These are phyloP conservation scores for Ananas comosus DNA, from an alignment of 176 grass and related monocot genomes.

Conservation along the genomic window DNA sequence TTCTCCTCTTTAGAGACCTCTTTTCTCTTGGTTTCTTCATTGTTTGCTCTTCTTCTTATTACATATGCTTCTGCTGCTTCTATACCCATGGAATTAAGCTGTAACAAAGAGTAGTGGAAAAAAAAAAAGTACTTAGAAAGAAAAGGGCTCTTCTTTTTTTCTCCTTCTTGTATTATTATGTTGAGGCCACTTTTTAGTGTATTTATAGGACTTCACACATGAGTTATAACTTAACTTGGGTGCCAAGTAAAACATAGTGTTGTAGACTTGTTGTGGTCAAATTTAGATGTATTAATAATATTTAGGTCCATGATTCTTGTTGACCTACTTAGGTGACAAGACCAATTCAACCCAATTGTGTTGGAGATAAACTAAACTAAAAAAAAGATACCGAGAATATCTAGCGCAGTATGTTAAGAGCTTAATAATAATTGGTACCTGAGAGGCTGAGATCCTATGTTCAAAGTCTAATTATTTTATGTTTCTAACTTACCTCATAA, in stretches of 20 bases:
- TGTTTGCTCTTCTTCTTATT: neutral
- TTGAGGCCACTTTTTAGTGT: neutral
- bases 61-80: slow-evolving; percentile 28
- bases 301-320: too few relatives aligned
- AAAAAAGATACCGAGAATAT: too few relatives aligned
- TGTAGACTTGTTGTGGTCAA: neutral
- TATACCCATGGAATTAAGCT: slow-evolving; percentile 4
- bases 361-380: too few relatives aligned
- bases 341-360: too few relatives aligned
- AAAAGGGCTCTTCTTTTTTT: neutral
- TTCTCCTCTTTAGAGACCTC: neutral
- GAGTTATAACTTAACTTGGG: neutral
- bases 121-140: neutral
- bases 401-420: too few relatives aligned
- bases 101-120: neutral
- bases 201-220: neutral
- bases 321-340: too few relatives aligned
- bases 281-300: neutral
- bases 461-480: too few relatives aligned
- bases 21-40: slow-evolving; percentile 13
- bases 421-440: too few relatives aligned
- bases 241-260: neutral
- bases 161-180: neutral
- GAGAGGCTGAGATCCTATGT: too few relatives aligned
- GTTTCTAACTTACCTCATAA: too few relatives aligned